Base-by-base conservation (phyloP, 257 asterid species). In the Nemophila menziesii region DNA sequence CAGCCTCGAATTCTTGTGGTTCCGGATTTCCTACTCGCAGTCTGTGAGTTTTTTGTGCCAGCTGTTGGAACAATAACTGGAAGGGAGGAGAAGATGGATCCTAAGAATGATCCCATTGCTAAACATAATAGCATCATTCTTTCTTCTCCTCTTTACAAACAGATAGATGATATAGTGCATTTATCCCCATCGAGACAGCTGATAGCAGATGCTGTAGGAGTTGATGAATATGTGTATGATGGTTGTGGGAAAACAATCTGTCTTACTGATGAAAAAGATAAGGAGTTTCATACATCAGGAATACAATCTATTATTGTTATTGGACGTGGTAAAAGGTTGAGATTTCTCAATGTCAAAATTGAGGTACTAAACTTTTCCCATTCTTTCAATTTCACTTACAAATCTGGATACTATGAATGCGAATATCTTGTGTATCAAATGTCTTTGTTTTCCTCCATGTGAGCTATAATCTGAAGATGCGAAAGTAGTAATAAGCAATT, bases 1-100 rank as follows among this genome's bases (percentile, higher is more conserved):
- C 98, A 90, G 74, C 98, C 98, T 58, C 82, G 98, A 37, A 67
- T 90, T 56, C 93, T 90, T 49, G 89, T 85, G 56, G 98, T 85
- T 51, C 95, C 86, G 19, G 98, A 85, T 61, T 90, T 90, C 65
- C 80, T 90, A 66, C 78, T 90, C 52, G 89, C 98, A 42, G 71
- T 90, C 19, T 70, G 94, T 45, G 98, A 85, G 60, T 85, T 78
- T 74, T 85, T 90, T 55, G 94, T 90, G 57, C 98, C 98, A 46
- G 84, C 94, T 55, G 59, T 90, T 76, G 94, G 94, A 58, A 68
- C 82, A 50, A 59, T 90, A 53, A 90, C 96, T 4, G 98, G 98
- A 60, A 79, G 98, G 72, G 98, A 90, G 52, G 98, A 85, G 59
- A 68, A 78, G 79, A 81, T 77, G 96, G 92, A 90, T 56, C 92